Evolutionary conservation across 345 rosid species (phyloP), one percentile per base, ranked within the genome.

Genomic region (Hypericum perforatum): DNA sequence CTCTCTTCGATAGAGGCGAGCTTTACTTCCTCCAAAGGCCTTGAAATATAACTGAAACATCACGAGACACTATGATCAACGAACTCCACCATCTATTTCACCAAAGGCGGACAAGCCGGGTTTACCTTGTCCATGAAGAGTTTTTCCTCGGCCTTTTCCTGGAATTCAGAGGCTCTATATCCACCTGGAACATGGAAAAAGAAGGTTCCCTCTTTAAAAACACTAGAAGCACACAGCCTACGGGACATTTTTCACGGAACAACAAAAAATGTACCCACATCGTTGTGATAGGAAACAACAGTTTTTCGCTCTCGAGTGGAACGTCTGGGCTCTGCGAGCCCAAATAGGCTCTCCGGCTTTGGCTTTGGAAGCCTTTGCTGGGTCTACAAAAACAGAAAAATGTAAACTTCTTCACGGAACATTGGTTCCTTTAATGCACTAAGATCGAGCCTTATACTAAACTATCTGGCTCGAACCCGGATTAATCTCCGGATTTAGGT

Each of bases 11-110:
- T 58, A 11, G 78, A 57, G 8, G 86, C 89, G 38, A 53, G 45
- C 52, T 54, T 76, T 62, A 70, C 52, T 61, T 81, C 87, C 4
- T 73, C 67, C 11, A 60, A n/a, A 15, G 84, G 87, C 37, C 84
- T 75, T 12, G 68, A 74, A 45, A 60, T 15, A 45, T 81, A 76
- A 65, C 87, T 78, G 65, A 61, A 53, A 16, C 46, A 37, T 9
- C 7, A 15, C 51, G 5, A 41, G 37, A 32, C 7, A 9, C n/a
- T 36, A 5, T 11, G 1, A 36, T 9, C 7, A 37, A 32, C 8
- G 8, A 32, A 43, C 8, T 22, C 32, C 32, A 22, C 32, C n/a
- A n/a, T n/a, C n/a, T n/a, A n/a, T n/a, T 22, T 4, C 32, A 22
- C 52, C 36, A 7, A 6, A 0, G 45, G 39, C 2, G 9, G 7